phyloP scores from a whole-genome alignment of 2,329 filamentous ascomycete species.

The Tolypocladium tropicale region DNA sequence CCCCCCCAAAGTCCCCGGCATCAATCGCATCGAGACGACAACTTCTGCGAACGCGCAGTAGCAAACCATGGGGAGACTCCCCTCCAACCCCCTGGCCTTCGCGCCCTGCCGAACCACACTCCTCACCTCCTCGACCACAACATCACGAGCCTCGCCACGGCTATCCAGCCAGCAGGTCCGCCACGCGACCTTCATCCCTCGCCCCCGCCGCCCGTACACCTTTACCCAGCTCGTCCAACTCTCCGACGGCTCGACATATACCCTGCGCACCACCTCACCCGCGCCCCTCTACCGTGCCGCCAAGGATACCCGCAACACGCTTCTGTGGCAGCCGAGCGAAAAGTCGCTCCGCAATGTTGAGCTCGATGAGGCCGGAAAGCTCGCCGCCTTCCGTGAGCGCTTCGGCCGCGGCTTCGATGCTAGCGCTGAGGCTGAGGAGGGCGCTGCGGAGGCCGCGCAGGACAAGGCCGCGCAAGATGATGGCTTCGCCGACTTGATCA shows the following conservation, averaged over 20 bases:
- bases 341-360: conserved; percentile 79
- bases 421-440: conserved; percentile 19
- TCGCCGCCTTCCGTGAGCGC: conserved; percentile 74
- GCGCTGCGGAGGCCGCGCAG: conserved; percentile 15
- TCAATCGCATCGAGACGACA: not conserved
- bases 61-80: conserved; percentile 18
- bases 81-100: conserved; percentile 15
- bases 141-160: conserved; percentile 1
- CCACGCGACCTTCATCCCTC: conserved; percentile 74
- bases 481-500: conserved; percentile 40
- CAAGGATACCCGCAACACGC: conserved; percentile 83
- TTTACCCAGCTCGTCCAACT: conserved; percentile 96
- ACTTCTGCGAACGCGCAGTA: not conserved
- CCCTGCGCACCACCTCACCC: conserved; percentile 68
- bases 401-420: conserved; percentile 82
- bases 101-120: conserved; percentile 16
- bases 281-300: conserved; percentile 44
- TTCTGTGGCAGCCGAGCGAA: conserved; percentile 82
- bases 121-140: not conserved
- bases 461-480: conserved; percentile 14
- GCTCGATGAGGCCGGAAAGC: conserved; percentile 84
- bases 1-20: not conserved
- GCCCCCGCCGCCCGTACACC: conserved; percentile 86
- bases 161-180: conserved; percentile 34
- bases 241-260: conserved; percentile 80